Conservation (phyloP, 495 filamentous ascomycete species). For the Aspergillus panamensis region DNA sequence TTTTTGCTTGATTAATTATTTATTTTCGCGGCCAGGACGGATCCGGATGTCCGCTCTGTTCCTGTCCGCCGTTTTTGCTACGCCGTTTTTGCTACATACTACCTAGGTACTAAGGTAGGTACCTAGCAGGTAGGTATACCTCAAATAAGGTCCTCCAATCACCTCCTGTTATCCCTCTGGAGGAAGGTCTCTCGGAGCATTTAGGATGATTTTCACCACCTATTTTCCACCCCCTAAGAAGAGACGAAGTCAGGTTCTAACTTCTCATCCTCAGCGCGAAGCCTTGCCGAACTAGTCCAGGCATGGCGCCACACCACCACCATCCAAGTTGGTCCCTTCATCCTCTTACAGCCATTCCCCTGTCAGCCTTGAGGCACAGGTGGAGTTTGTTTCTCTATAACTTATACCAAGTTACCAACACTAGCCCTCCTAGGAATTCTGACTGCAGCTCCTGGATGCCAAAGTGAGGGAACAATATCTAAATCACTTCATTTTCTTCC, state of each 20-base stretch:
- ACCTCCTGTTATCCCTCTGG: background rate
- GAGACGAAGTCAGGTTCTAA: background rate
- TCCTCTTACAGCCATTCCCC: background rate
- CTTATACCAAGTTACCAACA: background rate
- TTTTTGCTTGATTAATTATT: background rate
- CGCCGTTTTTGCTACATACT: too few relatives aligned
- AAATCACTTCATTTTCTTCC: background rate
- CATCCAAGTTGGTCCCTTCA: background rate
- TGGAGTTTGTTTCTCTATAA: constrained; percentile 15
- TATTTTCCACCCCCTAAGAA: background rate
- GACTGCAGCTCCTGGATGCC: background rate
- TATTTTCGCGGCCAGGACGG: background rate
- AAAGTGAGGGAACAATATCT: background rate
- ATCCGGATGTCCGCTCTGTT: background rate
- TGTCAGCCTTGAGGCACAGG: background rate
- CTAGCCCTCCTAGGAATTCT: background rate
- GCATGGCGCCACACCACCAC: constrained; percentile 10
- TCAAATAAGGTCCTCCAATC: background rate
- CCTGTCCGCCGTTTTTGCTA: background rate
- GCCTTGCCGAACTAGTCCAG: background rate
- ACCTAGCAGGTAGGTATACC: too few relatives aligned
- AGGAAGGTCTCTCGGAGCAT: background rate
- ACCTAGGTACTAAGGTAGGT: too few relatives aligned
- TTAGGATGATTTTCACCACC: constrained; percentile 1
- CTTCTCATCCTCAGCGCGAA: background rate